A percentile compares a stretch with the other conserved stretches of the same genome.
These are phyloP conservation scores for Gonapodya prolifera DNA, from an alignment of 192 early-diverging fungal species.

Conservation along the genomic window DNA sequence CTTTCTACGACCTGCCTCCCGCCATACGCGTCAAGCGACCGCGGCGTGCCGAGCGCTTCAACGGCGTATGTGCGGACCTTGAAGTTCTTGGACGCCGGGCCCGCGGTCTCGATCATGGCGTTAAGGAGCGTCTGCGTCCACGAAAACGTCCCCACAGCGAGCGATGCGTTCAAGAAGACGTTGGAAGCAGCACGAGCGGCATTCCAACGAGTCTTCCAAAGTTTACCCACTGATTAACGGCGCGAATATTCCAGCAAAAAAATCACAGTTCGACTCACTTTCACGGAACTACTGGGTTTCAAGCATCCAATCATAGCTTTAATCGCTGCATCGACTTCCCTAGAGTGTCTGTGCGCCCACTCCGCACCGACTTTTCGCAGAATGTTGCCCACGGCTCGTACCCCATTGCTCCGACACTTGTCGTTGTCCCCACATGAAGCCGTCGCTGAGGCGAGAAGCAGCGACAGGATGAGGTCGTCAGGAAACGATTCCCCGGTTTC, in stretches of 20 bases:
- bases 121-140: not conserved
- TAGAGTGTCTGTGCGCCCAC: not conserved
- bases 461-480: not conserved
- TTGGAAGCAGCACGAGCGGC: not conserved
- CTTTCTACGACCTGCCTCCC: not conserved
- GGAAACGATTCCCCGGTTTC: no score
- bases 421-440: not conserved
- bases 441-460: not conserved
- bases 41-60: not conserved
- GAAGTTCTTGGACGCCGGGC: not conserved
- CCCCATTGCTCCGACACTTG: not conserved
- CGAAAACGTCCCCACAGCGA: not conserved
- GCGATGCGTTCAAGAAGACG: not conserved
- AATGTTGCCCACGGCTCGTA: not conserved
- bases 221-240: not conserved
- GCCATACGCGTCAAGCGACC: not conserved
- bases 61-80: not conserved
- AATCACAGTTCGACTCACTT: not conserved
- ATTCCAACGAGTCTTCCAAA: not conserved
- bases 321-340: not conserved
- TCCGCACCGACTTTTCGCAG: not conserved
- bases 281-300: not conserved
- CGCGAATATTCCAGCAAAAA: not conserved
- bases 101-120: not conserved
- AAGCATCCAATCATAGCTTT: not conserved